Percentiles rank a stretch among this genome's conserved stretches.
These are phyloP conservation scores for Colletotrichum siamense DNA, from an alignment of 2,329 filamentous ascomycete species.

Conservation along the genomic window DNA sequence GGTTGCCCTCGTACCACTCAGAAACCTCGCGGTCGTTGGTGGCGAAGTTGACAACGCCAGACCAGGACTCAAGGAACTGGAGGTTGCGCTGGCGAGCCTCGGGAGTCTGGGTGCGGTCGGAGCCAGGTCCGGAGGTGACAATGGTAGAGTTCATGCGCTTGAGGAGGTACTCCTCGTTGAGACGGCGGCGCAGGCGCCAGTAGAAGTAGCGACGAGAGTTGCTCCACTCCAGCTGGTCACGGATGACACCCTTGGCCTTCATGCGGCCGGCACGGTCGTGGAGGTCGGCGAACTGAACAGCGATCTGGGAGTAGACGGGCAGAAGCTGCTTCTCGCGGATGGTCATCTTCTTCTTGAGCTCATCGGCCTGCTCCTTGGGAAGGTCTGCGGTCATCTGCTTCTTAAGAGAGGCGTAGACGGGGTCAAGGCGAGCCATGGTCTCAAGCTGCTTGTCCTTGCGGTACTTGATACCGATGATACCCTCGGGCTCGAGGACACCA, in stretches of 20 bases:
- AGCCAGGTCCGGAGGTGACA: conserved; percentile 38
- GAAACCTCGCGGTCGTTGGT: conserved; percentile 83
- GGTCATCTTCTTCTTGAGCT: conserved; percentile 84
- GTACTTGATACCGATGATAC: conserved; percentile 99
- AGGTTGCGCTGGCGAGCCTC: conserved; percentile 71
- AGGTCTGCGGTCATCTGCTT: conserved; percentile 75
- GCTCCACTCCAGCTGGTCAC: conserved; percentile 82
- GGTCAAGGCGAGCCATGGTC: conserved; percentile 94
- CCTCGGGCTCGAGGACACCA: conserved; percentile 97
- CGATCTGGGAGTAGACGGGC: conserved; percentile 93
- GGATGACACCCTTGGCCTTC: conserved; percentile 96
- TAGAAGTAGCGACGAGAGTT: conserved; percentile 98
- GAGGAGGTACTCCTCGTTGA: conserved; percentile 97
- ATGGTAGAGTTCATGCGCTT: conserved; percentile 74
- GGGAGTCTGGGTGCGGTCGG: conserved; percentile 46
- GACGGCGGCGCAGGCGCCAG: conserved; percentile 95
- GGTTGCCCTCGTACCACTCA: conserved; percentile 95
- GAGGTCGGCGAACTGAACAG: conserved; percentile 95
- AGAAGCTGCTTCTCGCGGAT: conserved; percentile 87
- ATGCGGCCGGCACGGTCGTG: conserved; percentile 97
- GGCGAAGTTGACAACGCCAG: conserved; percentile 76
- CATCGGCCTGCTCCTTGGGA: conserved; percentile 74
- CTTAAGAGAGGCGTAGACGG: conserved; percentile 82
- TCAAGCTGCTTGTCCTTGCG: conserved; percentile 96
- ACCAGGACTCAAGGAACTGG: conserved; percentile 82